A percentile compares a stretch with the other conserved stretches of the same genome.
Conservation (phyloP, 2,329 filamentous ascomycete genomes). For the Sphaerulina vaccinii region DNA sequence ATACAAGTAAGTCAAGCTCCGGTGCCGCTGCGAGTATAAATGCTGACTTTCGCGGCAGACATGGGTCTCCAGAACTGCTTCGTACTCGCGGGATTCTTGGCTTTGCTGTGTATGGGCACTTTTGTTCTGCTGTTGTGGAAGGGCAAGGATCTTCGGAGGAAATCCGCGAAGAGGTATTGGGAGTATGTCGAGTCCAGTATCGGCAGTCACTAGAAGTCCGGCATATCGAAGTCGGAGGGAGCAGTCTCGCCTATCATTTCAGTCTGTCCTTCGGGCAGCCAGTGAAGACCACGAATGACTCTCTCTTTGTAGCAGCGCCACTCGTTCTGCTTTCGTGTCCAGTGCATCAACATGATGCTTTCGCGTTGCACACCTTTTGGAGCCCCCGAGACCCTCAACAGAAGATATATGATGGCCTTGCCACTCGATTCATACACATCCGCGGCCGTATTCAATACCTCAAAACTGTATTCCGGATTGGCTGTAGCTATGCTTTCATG, state of each 20-base stretch:
- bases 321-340: conserved; percentile 5
- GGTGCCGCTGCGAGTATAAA: background rate
- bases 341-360: conserved; percentile 20
- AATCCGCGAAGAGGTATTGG: conserved; percentile 22
- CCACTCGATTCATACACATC: conserved; percentile 19
- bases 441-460: conserved; percentile 12
- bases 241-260: conserved; percentile 1
- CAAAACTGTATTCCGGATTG: conserved; percentile 19
- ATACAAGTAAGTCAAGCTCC: conserved; percentile 26
- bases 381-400: conserved; percentile 13
- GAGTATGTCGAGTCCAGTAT: conserved; percentile 16
- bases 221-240: background rate
- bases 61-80: conserved; percentile 47
- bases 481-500: conserved; percentile 9
- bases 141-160: conserved; percentile 22
- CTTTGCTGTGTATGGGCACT: conserved; percentile 22
- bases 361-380: conserved; percentile 19
- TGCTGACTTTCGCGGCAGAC: background rate
- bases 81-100: conserved; percentile 21
- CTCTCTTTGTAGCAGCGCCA: conserved; percentile 20
- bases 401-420: conserved; percentile 13
- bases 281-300: conserved; percentile 19
- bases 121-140: conserved; percentile 26
- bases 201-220: conserved; percentile 2
- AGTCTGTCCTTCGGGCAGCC: conserved; percentile 8